A percentile compares a stretch with the other conserved stretches of the same genome.
Evolutionary conservation across 306 rosid species (phyloP).

Genomic region (Citrullus amarus): DNA sequence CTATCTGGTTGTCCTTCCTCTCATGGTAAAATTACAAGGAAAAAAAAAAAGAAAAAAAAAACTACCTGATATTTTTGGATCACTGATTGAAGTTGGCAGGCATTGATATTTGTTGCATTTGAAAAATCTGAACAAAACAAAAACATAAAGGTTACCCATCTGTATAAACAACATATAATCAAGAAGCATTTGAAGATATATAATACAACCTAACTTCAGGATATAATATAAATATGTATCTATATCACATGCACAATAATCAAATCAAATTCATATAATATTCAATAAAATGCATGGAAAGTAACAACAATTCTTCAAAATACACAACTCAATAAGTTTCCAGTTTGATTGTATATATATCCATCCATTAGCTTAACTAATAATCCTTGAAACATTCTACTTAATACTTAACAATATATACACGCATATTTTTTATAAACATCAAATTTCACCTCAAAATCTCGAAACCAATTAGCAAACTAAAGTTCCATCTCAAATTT

Average conservation of each 20-base stretch:
- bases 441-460: no score
- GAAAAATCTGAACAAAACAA: constrained; percentile 6
- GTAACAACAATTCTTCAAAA: neutral
- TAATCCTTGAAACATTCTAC: neutral
- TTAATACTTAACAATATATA: no score
- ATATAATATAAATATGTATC: neutral
- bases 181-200: neutral
- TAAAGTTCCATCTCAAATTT: no score
- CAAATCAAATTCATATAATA: neutral
- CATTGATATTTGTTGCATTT: neutral
- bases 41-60: neutral
- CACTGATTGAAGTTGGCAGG: neutral
- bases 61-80: constrained; percentile 6
- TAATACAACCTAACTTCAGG: neutral
- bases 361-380: neutral
- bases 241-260: neutral
- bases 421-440: no score
- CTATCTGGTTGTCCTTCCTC: constrained; percentile 8
- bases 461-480: no score
- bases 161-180: neutral
- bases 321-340: neutral
- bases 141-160: neutral
- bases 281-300: neutral
- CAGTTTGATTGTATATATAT: neutral
- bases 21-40: neutral